A percentile compares a stretch with the other conserved stretches of the same genome.
phyloP scores from a whole-genome alignment of 1,284 basidiomycete genomes.

The Heterobasidion occidentale region DNA sequence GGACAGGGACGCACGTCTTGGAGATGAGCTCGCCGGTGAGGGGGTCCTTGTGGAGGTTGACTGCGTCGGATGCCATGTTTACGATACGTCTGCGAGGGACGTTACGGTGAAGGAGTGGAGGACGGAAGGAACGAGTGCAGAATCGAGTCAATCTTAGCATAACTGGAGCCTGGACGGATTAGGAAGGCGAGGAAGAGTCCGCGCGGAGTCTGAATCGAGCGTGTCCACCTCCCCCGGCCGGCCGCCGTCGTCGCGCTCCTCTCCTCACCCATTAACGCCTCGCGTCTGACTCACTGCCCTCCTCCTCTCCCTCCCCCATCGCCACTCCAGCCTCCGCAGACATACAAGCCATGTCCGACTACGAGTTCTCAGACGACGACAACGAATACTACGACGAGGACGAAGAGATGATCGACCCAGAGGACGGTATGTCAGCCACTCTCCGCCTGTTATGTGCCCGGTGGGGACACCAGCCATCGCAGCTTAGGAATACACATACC shows the following conservation, averaged over 20 bases:
- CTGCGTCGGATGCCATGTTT: constrained; percentile 45
- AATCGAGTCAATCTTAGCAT: constrained; percentile 11
- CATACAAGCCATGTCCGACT: constrained; percentile 51
- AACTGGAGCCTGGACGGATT: not conserved
- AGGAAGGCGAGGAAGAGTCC: not conserved
- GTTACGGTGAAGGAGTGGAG: not conserved
- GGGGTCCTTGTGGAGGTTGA: constrained; percentile 70
- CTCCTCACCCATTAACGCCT: not conserved
- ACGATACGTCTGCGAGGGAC: not conserved
- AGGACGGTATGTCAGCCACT: constrained; percentile 14
- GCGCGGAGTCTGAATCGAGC: not conserved
- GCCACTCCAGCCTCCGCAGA: not conserved
- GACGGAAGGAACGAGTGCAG: not conserved
- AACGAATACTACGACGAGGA: constrained; percentile 57
- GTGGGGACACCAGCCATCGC: too few species aligned
- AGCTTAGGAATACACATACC: too few species aligned
- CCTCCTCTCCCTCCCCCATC: not conserved
- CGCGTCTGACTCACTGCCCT: not conserved
- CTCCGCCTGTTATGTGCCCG: too few species aligned
- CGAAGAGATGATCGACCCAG: constrained; percentile 57
- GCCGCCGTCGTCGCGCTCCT: not conserved
- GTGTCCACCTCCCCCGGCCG: not conserved
- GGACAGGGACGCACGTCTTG: constrained; percentile 66
- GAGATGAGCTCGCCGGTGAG: constrained; percentile 93
- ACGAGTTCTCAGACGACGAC: constrained; percentile 67